Percentiles rank a stretch among this genome's conserved stretches.
Conservation (phyloP, 2,329 filamentous ascomycete species). For the Curvularia verruculosa region DNA sequence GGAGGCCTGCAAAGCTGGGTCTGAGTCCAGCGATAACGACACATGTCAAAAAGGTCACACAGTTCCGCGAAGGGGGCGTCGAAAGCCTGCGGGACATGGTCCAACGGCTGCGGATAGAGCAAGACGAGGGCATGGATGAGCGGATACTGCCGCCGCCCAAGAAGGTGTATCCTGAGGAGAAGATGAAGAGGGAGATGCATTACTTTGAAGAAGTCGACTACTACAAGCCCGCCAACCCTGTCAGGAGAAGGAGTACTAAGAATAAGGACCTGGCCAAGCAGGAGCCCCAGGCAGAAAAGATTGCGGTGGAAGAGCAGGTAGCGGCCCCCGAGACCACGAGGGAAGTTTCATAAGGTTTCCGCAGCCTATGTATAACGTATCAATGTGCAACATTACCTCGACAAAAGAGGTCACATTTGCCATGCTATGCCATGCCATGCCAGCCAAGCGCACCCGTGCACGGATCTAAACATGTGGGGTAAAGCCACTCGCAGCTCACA, state of each 20-base stretch:
- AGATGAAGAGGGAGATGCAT: slow-evolving; percentile 36
- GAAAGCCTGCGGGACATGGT: slow-evolving; percentile 69
- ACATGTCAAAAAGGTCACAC: slow-evolving; percentile 85
- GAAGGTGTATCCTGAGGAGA: slow-evolving; percentile 42
- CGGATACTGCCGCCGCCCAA: slow-evolving; percentile 35
- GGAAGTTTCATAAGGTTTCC: background rate
- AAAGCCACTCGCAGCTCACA: background rate
- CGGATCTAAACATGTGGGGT: background rate
- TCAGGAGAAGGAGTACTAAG: slow-evolving; percentile 3
- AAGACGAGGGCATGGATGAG: slow-evolving; percentile 34
- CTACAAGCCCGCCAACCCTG: slow-evolving; percentile 31
- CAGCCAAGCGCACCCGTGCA: background rate
- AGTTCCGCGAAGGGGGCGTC: slow-evolving; percentile 71
- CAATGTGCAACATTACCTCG: slow-evolving; percentile 6
- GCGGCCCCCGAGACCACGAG: background rate
- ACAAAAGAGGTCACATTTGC: background rate
- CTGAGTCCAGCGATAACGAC: slow-evolving; percentile 74
- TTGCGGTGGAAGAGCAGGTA: slow-evolving; percentile 3
- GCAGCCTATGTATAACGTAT: slow-evolving; percentile 15
- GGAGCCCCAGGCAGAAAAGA: background rate
- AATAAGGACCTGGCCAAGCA: background rate
- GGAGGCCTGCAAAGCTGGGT: slow-evolving; percentile 59
- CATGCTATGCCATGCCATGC: too few species aligned
- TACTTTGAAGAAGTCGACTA: slow-evolving; percentile 34
- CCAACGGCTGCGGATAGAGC: slow-evolving; percentile 42